Conservation (phyloP, 176 grass and related monocot species). For the Zizania latifolia region DNA sequence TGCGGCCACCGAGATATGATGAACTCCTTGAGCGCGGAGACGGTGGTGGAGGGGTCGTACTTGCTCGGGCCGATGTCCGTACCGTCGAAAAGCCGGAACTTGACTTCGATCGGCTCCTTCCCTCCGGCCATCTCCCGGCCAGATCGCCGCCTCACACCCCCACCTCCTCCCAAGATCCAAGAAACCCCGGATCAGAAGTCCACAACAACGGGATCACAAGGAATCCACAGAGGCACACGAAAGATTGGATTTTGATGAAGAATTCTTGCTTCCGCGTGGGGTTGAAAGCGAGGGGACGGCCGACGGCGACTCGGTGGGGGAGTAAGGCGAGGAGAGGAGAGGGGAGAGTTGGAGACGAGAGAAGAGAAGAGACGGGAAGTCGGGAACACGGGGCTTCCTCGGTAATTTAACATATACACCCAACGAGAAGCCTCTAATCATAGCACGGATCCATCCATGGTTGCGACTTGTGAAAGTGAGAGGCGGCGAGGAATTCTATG, state of each 20-base stretch:
- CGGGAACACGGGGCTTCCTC: conserved; percentile 20
- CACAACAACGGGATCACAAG: conserved; percentile 8
- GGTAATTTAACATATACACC: conserved; percentile 35
- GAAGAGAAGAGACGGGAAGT: conserved; percentile 9
- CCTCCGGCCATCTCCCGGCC: conserved; percentile 40
- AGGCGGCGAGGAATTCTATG: conserved; percentile 7
- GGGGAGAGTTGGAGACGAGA: not conserved
- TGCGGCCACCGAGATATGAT: conserved; percentile 84
- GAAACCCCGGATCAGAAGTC: conserved; percentile 36
- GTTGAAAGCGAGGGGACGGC: conserved; percentile 45
- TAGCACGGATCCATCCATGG: not conserved
- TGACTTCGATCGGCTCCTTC: conserved; percentile 75
- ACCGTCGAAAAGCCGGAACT: conserved; percentile 80
- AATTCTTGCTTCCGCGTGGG: conserved; percentile 49
- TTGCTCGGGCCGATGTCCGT: conserved; percentile 86
- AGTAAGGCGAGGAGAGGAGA: too few species aligned
- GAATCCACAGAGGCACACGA: conserved; percentile 17
- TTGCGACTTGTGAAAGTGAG: too few species aligned
- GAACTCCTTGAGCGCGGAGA: conserved; percentile 79
- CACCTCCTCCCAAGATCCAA: conserved; percentile 28
- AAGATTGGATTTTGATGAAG: conserved; percentile 31
- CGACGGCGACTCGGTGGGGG: conserved; percentile 30
- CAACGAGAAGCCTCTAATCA: not conserved
- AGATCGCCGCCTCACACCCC: conserved; percentile 31
- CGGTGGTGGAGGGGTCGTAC: conserved; percentile 71